Conservation (phyloP, 345 rosid genomes). For the Eucalyptus camaldulensis region DNA sequence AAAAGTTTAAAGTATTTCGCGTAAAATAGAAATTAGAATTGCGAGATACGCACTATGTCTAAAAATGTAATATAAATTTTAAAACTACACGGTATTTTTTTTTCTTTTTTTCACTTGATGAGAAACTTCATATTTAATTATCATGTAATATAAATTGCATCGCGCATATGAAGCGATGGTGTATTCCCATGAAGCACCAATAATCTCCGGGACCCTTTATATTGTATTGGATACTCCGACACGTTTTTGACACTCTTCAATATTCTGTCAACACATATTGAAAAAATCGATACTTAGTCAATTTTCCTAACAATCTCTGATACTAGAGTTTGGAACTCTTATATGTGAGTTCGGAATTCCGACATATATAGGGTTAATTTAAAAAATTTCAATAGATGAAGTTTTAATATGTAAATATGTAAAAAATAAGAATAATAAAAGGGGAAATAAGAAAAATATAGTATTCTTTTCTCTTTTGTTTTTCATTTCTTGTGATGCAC, state of each 20-base stretch:
- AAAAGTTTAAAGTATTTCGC: neutral
- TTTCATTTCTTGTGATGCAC: fast-evolving
- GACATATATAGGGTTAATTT: fast-evolving
- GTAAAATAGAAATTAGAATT: neutral
- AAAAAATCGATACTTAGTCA: fast-evolving
- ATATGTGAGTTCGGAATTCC: fast-evolving
- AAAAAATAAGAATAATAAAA: no score
- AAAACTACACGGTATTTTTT: fast-evolving
- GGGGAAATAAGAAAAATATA: no score
- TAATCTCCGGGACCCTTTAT: fast-evolving
- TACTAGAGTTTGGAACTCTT: no score
- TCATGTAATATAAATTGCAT: neutral
- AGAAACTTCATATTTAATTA: neutral
- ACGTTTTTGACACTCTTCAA: fast-evolving
- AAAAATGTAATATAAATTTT: neutral
- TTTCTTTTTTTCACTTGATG: neutral
- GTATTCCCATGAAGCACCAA: neutral
- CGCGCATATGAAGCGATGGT: fast-evolving
- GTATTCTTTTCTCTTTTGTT: no score
- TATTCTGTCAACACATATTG: fast-evolving
- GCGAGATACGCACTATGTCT: neutral
- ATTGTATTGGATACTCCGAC: fast-evolving
- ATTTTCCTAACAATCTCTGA: fast-evolving
- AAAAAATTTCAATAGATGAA: no score
- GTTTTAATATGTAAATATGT: no score